Conservation (phyloP, 306 rosid species). For the Cicer judaicum region DNA sequence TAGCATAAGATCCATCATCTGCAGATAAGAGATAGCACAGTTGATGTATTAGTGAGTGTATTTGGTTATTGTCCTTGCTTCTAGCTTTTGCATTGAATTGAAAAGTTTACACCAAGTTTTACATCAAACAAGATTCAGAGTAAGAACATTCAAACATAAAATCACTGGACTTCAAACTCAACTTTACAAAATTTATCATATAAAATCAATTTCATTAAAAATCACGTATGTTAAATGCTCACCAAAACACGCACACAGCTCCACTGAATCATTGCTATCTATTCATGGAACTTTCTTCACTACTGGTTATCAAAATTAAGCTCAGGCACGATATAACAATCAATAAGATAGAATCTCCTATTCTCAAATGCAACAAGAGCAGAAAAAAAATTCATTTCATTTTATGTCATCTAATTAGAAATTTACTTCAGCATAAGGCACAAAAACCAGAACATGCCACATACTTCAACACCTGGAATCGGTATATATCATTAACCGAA, state of each 20-base stretch:
- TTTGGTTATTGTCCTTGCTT: neutral
- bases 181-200: neutral
- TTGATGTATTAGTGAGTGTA: neutral
- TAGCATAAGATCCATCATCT: constrained; percentile 94
- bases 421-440: neutral
- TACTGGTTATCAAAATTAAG: constrained; percentile 24
- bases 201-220: neutral
- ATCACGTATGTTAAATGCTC: neutral
- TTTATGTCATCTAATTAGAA: constrained; percentile 4
- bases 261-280: neutral
- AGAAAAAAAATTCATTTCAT: neutral
- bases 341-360: constrained; percentile 3
- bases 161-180: constrained; percentile 4
- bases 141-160: constrained; percentile 1
- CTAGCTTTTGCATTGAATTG: neutral
- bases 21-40: constrained; percentile 34
- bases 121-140: neutral
- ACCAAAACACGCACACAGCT: neutral
- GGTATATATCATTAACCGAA: no score
- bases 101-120: neutral
- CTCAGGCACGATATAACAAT: constrained; percentile 8
- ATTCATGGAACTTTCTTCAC: neutral
- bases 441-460: constrained; percentile 2
- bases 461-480: no score
- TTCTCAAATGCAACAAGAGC: constrained; percentile 11